phyloP scores from a whole-genome alignment of 495 filamentous ascomycete genomes.

The Daldinia loculata region DNA sequence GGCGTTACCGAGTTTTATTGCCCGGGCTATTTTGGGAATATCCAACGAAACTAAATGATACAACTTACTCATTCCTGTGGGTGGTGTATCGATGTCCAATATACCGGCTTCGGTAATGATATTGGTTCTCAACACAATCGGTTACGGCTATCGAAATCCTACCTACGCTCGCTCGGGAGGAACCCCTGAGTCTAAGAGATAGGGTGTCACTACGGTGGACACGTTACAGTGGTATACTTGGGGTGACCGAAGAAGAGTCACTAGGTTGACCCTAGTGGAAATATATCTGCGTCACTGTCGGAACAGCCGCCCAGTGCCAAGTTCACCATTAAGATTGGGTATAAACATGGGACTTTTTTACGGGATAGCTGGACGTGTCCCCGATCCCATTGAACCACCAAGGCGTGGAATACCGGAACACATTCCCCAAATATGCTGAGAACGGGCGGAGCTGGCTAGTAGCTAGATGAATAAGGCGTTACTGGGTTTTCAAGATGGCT shows the following conservation, averaged over 20 bases:
- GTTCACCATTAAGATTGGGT: constrained; percentile 6
- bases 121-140: neutral
- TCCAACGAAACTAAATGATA: constrained; percentile 7
- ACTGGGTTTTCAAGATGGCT: constrained; percentile 7
- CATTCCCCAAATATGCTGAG: neutral
- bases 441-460: neutral
- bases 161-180: constrained; percentile 5
- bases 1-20: neutral
- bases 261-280: constrained; percentile 8
- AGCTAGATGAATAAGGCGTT: constrained; percentile 8
- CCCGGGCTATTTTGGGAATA: constrained; percentile 10
- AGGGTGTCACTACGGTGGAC: constrained; percentile 6
- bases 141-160: neutral
- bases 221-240: constrained; percentile 20
- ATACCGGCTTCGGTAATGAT: neutral
- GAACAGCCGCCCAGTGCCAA: constrained; percentile 31
- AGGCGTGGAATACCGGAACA: neutral
- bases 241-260: neutral
- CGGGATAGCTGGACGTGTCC: neutral
- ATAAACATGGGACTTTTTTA: constrained; percentile 8
- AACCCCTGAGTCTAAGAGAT: constrained; percentile 2
- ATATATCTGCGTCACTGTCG: constrained; percentile 12
- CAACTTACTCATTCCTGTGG: neutral
- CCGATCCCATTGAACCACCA: neutral
- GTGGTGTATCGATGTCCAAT: neutral